Evolutionary conservation across 208 protist species (phyloP).

Genomic region (Vickermania spadyakhi): DNA sequence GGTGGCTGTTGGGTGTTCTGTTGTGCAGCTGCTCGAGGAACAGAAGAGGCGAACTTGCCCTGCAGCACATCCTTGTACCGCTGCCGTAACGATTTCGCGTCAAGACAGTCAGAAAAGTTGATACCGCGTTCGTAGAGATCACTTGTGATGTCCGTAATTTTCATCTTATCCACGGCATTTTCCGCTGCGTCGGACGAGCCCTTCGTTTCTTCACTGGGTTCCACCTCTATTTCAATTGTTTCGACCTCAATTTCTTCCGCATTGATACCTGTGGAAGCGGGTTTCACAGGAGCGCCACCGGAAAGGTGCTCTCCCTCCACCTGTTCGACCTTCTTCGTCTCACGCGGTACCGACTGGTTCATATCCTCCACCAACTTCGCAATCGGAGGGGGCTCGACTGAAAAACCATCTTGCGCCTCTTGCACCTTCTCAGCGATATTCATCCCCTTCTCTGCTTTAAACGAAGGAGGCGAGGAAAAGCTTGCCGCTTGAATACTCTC

Average conservation of each 20-base stretch:
- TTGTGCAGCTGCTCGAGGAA: constrained; percentile 22
- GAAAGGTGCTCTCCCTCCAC: constrained; percentile 73
- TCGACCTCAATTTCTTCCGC: constrained; percentile 53
- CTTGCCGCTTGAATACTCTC: constrained; percentile 39
- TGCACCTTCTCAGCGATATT: neutral
- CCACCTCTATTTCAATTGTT: constrained; percentile 77
- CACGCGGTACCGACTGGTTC: constrained; percentile 2
- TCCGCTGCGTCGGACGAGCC: constrained; percentile 2
- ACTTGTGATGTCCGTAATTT: constrained; percentile 84
- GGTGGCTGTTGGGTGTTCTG: constrained; percentile 24
- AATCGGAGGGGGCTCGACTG: constrained; percentile 56
- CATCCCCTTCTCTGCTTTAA: neutral
- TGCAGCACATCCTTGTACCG: constrained; percentile 72
- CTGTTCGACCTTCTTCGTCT: constrained; percentile 23
- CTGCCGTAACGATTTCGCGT: constrained; percentile 70
- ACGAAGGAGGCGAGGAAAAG: constrained; percentile 41
- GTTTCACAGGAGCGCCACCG: neutral
- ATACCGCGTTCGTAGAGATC: constrained; percentile 81
- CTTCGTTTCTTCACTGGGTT: constrained; percentile 35
- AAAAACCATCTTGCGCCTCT: constrained; percentile 32
- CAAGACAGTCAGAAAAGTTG: constrained; percentile 87
- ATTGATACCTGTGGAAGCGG: neutral
- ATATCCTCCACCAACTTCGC: constrained; percentile 33
- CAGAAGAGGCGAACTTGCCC: constrained; percentile 19
- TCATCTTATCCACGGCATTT: constrained; percentile 58